Base-by-base conservation (phyloP, 2,329 filamentous ascomycete genomes). In the Cadophora gregata region DNA sequence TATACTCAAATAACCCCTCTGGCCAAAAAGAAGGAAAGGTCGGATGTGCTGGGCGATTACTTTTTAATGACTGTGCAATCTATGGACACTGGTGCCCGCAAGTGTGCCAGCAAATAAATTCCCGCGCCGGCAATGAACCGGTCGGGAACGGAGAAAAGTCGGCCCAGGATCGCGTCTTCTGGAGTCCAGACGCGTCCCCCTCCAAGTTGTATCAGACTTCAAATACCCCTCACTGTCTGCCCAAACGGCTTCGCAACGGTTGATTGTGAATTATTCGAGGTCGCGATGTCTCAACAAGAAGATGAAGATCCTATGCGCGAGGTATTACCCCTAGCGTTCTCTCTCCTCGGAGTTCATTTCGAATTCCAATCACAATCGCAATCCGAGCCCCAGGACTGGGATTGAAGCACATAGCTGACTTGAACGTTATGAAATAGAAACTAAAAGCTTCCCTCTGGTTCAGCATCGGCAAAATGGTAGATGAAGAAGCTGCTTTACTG, bases 401-500 rank as follows among this genome's bases (percentile, higher is more conserved):
- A 6, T 21, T 47, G 10, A n/a, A 21, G 19, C 3, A 19, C 4
- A 47, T 21, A 47, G 21, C 42, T 47, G 16, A 42, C 9, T n/a
- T n/a, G n/a, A 14, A 19, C n/a, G 4, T 16, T 58, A 16, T 12
- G 31, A 31, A 8, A 25, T n/a, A 50, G 45, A 29, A 47, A 24
- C 67, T 61, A 7, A 65, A 96, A 82, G 88, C 91, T 42, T 91
- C 92, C 16, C 86, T 97, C 27, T 97, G 93, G 93, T 90, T 90
- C 75, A 87, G 89, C 27, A 87, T 97, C 67, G 92, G 93, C 71
- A 91, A 93, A 77, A 95, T 96, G 67, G 92, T 97, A 70, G 95
- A 98, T 77, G 89, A 95, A 71, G 91, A 97, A 77, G 90, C 89
- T 21, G 81, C 93, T 33, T 83, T 85, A 65, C 83, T 89, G 31